A percentile compares a stretch with the other conserved stretches of the same genome.
Conservation (phyloP, 805 yeast genomes). For the Trichomonascus vanleenenianus region DNA sequence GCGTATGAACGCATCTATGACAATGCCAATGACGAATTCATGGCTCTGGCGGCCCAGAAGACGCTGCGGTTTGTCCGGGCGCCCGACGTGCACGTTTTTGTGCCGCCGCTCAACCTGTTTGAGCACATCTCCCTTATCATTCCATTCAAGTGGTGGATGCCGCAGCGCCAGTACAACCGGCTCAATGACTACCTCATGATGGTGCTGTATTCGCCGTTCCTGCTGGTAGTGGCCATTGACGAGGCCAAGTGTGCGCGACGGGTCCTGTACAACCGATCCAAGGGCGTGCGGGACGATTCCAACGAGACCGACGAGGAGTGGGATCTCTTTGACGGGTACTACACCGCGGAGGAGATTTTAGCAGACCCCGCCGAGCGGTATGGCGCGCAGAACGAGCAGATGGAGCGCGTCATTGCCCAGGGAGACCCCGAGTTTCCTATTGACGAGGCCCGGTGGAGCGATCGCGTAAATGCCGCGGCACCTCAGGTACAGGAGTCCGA, state of each 20-base stretch:
- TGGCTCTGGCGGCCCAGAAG: conserved; percentile 78
- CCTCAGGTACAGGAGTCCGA: conserved; percentile 51
- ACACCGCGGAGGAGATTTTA: conserved; percentile 33
- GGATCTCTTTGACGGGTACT: conserved; percentile 73
- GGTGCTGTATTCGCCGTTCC: conserved; percentile 59
- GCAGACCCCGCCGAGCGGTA: conserved; percentile 31
- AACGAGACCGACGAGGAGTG: conserved; percentile 72
- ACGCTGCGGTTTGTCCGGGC: conserved; percentile 79
- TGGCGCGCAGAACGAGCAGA: conserved; percentile 24
- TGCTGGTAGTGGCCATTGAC: conserved; percentile 49
- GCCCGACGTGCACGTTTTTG: conserved; percentile 78
- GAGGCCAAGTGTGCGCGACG: conserved; percentile 65
- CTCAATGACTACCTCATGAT: conserved; percentile 54
- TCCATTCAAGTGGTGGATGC: conserved; percentile 34
- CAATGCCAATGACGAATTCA: conserved; percentile 76
- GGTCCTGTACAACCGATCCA: conserved; percentile 60
- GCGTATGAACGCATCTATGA: conserved; percentile 76
- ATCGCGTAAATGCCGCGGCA: conserved; percentile 40
- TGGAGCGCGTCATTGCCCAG: conserved; percentile 55
- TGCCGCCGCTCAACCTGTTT: conserved; percentile 75
- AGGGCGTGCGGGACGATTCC: conserved; percentile 65
- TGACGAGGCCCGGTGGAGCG: conserved; percentile 42
- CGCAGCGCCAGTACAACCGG: conserved; percentile 28
- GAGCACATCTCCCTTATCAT: conserved; percentile 49
- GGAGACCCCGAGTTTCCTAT: conserved; percentile 61